phyloP scores from a whole-genome alignment of 768 basidiomycete species.

The Serendipita sp. region DNA sequence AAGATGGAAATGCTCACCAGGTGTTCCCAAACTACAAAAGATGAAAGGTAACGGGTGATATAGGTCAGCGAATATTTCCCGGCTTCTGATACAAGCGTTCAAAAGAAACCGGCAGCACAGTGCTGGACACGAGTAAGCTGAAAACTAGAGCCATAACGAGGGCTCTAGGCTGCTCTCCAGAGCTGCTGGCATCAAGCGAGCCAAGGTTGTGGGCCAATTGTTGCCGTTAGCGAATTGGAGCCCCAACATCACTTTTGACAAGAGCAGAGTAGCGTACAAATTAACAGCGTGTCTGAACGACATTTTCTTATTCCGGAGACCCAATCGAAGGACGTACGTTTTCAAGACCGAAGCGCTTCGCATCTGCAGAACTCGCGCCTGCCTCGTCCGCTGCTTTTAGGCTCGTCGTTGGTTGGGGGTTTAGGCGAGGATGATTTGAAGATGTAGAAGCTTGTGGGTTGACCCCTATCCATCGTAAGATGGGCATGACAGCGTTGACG shows the following conservation, averaged over 20 bases:
- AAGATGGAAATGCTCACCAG: conserved; percentile 40
- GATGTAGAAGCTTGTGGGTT: conserved; percentile 4
- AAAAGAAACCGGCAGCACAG: too few relatives aligned
- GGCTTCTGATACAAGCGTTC: not conserved
- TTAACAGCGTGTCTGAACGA: not conserved
- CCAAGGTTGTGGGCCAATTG: not conserved
- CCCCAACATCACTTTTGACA: not conserved
- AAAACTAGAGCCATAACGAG: conserved; percentile 5
- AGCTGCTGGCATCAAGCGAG: not conserved
- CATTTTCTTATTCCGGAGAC: not conserved
- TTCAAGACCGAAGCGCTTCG: conserved; percentile 89
- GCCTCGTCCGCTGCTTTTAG: not conserved
- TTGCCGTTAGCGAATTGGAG: conserved; percentile 1
- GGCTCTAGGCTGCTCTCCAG: not conserved
- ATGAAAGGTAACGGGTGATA: not conserved
- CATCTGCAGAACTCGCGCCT: conserved; percentile 32
- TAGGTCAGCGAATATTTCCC: not conserved
- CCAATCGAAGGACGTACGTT: conserved; percentile 46
- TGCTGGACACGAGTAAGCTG: not conserved
- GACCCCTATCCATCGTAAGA: conserved; percentile 12
- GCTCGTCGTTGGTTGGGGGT: not conserved
- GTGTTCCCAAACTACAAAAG: conserved; percentile 81
- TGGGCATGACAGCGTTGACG: conserved; percentile 7
- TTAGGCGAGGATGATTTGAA: not conserved
- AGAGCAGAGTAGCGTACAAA: not conserved